A percentile compares a stretch with the other conserved stretches of the same genome.
Conservation (phyloP, 306 rosid species). For the Cicer judaicum region DNA sequence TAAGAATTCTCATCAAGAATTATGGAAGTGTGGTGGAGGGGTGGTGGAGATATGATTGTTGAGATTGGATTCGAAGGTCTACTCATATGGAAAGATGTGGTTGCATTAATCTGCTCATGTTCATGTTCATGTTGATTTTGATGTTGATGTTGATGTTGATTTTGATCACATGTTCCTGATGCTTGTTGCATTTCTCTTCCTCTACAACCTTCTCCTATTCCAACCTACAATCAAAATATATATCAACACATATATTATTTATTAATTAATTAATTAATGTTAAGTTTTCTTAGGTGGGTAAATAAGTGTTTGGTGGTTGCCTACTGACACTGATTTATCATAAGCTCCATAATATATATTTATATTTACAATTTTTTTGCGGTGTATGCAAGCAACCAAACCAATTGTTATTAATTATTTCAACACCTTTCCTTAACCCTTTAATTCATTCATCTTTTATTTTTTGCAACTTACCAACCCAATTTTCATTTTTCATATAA, state of each 20-base stretch:
- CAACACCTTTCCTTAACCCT: constrained; percentile 43
- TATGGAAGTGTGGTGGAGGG: constrained; percentile 78
- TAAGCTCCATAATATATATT: constrained; percentile 37
- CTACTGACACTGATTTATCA: constrained; percentile 49
- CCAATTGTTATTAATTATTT: constrained; percentile 38
- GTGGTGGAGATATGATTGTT: constrained; percentile 74
- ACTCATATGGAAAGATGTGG: constrained; percentile 65
- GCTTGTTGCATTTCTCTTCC: constrained; percentile 58
- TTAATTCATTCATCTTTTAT: constrained; percentile 26
- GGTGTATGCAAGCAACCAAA: constrained; percentile 55
- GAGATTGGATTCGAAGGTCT: constrained; percentile 78
- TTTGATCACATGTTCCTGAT: constrained; percentile 57
- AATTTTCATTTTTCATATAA: constrained; percentile 23
- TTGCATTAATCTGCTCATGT: constrained; percentile 58
- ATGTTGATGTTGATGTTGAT: constrained; percentile 49
- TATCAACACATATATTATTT: background rate
- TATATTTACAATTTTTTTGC: constrained; percentile 39
- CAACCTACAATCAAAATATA: constrained; percentile 59
- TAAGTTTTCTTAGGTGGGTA: constrained; percentile 42
- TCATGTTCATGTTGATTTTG: too few species aligned
- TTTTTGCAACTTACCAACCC: constrained; percentile 20
- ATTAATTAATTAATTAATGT: background rate
- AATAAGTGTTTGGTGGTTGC: constrained; percentile 44
- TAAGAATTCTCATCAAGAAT: constrained; percentile 78
- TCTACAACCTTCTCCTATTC: constrained; percentile 74